Percentiles rank a stretch among this genome's conserved stretches.
Evolutionary conservation across 768 basidiomycete genomes (phyloP).

Genomic region (Lactarius quietus): DNA sequence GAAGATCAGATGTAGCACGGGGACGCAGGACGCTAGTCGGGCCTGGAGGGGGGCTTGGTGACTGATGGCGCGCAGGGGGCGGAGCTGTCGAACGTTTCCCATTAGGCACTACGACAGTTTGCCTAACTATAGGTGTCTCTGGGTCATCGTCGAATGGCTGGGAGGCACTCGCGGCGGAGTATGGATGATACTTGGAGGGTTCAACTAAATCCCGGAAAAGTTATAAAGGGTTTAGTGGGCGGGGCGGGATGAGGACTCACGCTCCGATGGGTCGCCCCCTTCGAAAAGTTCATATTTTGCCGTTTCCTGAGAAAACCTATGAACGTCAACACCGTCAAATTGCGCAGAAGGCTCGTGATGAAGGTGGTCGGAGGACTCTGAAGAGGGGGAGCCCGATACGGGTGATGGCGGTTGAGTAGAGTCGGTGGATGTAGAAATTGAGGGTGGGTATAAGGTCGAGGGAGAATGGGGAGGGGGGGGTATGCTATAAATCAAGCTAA

Average conservation of each 20-base stretch:
- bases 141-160: slow-evolving; percentile 17
- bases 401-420: slow-evolving; percentile 51
- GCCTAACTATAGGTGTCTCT: slow-evolving; percentile 19
- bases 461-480: slow-evolving; percentile 69
- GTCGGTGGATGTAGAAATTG: slow-evolving; percentile 44
- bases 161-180: slow-evolving; percentile 24
- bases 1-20: slow-evolving; percentile 55
- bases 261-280: slow-evolving; percentile 7
- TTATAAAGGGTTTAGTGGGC: not conserved
- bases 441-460: slow-evolving; percentile 46
- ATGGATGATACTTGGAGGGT: slow-evolving; percentile 27
- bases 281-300: slow-evolving; percentile 27
- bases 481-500: slow-evolving; percentile 86
- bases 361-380: slow-evolving; percentile 45
- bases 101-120: not conserved
- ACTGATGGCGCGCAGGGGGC: slow-evolving; percentile 28
- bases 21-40: slow-evolving; percentile 36
- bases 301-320: slow-evolving; percentile 25
- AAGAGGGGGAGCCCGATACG: slow-evolving; percentile 47
- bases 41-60: slow-evolving; percentile 26
- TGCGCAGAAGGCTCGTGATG: slow-evolving; percentile 31
- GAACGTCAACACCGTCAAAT: slow-evolving; percentile 21
- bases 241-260: slow-evolving; percentile 5
- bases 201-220: slow-evolving; percentile 1
- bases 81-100: slow-evolving; percentile 26